Percentiles rank a stretch among this genome's conserved stretches.
These are phyloP conservation scores for Crithidia acanthocephali DNA, from an alignment of 208 protist genomes.

Conservation along the genomic window DNA sequence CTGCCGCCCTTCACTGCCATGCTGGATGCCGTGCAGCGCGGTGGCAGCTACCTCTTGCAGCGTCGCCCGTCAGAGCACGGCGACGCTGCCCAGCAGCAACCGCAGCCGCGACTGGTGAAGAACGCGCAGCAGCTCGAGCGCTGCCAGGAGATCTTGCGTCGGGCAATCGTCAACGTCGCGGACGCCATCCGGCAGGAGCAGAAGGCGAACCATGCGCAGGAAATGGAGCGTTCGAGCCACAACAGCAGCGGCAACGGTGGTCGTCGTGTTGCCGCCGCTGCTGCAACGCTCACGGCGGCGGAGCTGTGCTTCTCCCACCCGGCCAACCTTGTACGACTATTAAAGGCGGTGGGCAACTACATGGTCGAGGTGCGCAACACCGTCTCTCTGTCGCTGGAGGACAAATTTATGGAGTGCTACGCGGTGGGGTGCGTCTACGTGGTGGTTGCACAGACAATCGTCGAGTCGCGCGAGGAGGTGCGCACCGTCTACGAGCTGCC, in stretches of 20 bases:
- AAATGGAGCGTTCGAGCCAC: background rate
- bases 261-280: background rate
- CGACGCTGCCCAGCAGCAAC: background rate
- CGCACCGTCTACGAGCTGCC: constrained; percentile 41
- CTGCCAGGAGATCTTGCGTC: constrained; percentile 67
- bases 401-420: constrained; percentile 66
- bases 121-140: constrained; percentile 49
- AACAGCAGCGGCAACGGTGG: background rate
- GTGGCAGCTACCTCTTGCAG: constrained; percentile 14
- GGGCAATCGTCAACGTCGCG: constrained; percentile 55
- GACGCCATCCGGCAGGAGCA: constrained; percentile 38
- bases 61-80: constrained; percentile 20
- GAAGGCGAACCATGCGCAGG: background rate
- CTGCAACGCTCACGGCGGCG: constrained; percentile 43
- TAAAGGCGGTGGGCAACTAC: constrained; percentile 45
- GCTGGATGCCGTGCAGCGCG: constrained; percentile 9
- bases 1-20: constrained; percentile 28
- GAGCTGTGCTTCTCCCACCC: constrained; percentile 76
- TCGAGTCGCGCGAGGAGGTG: constrained; percentile 72
- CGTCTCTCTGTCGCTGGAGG: constrained; percentile 45
- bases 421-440: constrained; percentile 65
- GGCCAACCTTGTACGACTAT: constrained; percentile 38
- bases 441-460: constrained; percentile 58
- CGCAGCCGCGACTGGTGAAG: constrained; percentile 18
- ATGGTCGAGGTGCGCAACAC: constrained; percentile 45